Percentiles rank a stretch among this genome's conserved stretches.
These are phyloP conservation scores for Aspergillus olivimuriae DNA, from an alignment of 495 filamentous ascomycete species.

Conservation along the genomic window DNA sequence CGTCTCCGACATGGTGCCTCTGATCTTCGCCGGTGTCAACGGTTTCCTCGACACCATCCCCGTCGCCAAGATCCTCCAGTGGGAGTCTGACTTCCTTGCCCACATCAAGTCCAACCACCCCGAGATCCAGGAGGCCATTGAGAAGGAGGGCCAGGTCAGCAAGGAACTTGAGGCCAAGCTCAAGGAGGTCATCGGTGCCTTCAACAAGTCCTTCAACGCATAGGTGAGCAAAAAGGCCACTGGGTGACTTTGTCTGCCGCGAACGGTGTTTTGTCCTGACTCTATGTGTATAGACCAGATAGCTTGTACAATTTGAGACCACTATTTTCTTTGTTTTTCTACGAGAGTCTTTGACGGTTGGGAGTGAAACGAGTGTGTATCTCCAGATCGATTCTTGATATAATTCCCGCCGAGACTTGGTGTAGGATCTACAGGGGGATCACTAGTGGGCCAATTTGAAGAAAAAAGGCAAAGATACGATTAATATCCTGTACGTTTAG, in stretches of 20 bases:
- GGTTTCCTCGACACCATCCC: slow-evolving; percentile 84
- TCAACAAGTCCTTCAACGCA: slow-evolving; percentile 88
- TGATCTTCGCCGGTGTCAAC: slow-evolving; percentile 99
- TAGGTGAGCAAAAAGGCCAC: slow-evolving; percentile 42
- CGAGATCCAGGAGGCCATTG: slow-evolving; percentile 78
- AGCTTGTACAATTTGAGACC: slow-evolving; percentile 51
- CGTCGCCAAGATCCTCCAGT: slow-evolving; percentile 77
- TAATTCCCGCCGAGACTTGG: slow-evolving; percentile 11
- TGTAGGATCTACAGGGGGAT: slow-evolving; percentile 17
- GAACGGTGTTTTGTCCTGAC: slow-evolving; percentile 39
- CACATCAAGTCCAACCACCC: slow-evolving; percentile 86
- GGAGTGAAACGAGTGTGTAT: slow-evolving; percentile 7
- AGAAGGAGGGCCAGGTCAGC: slow-evolving; percentile 92
- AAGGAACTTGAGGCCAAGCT: slow-evolving; percentile 89
- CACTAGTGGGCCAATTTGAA: slow-evolving; percentile 13
- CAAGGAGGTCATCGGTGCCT: slow-evolving; percentile 67
- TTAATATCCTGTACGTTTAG: slow-evolving; percentile 48
- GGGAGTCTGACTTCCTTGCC: slow-evolving; percentile 89
- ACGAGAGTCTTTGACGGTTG: slow-evolving; percentile 15
- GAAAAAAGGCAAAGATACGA: slow-evolving; percentile 33
- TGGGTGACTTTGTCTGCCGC: slow-evolving; percentile 29
- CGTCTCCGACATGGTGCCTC: slow-evolving; percentile 98
- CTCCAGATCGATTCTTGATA: slow-evolving; percentile 5
- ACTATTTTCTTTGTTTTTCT: slow-evolving; percentile 41
- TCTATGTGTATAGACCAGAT: slow-evolving; percentile 49